These are phyloP conservation scores for Malus sylvestris DNA, from an alignment of 306 rosid genomes.

Conservation along the genomic window DNA sequence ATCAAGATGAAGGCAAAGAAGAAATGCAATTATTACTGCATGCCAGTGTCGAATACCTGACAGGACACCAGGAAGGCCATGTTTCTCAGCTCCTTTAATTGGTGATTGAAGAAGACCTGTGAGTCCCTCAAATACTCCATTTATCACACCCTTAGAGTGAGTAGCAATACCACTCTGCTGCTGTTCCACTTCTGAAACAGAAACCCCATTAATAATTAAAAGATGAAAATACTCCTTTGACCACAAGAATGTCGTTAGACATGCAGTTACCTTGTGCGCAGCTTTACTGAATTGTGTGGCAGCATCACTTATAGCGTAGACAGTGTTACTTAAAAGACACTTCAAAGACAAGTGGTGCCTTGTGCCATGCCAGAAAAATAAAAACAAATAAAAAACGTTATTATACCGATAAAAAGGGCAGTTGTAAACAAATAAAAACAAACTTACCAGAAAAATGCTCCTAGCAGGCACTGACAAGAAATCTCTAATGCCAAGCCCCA, in stretches of 20 bases:
- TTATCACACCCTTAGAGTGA: slow-evolving; percentile 72
- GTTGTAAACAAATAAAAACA: too few species aligned
- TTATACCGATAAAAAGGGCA: too few species aligned
- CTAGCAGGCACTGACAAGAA: too few species aligned
- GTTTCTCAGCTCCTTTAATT: slow-evolving; percentile 88
- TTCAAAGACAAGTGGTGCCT: too few species aligned
- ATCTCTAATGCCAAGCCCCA: too few species aligned
- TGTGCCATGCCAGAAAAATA: too few species aligned
- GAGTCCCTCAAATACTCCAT: slow-evolving; percentile 89
- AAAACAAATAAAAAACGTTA: too few species aligned
- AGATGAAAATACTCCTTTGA: neutral
- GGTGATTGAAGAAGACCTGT: slow-evolving; percentile 98
- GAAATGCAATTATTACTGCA: too few species aligned
- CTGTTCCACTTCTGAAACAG: slow-evolving; percentile 54
- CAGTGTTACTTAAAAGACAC: slow-evolving; percentile 37
- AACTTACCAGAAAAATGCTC: too few species aligned
- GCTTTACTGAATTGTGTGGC: slow-evolving; percentile 95
- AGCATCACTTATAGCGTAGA: slow-evolving; percentile 91
- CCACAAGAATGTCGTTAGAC: slow-evolving; percentile 6
- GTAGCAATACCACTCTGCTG: slow-evolving; percentile 53
- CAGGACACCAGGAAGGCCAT: slow-evolving; percentile 95
- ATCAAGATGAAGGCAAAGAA: too few species aligned
- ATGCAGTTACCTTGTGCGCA: slow-evolving; percentile 74
- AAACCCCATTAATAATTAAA: slow-evolving; percentile 11
- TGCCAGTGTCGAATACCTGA: slow-evolving; percentile 42